Conservation (phyloP, 2,329 filamentous ascomycete species). For the Myriosclerotinia curreyana region DNA sequence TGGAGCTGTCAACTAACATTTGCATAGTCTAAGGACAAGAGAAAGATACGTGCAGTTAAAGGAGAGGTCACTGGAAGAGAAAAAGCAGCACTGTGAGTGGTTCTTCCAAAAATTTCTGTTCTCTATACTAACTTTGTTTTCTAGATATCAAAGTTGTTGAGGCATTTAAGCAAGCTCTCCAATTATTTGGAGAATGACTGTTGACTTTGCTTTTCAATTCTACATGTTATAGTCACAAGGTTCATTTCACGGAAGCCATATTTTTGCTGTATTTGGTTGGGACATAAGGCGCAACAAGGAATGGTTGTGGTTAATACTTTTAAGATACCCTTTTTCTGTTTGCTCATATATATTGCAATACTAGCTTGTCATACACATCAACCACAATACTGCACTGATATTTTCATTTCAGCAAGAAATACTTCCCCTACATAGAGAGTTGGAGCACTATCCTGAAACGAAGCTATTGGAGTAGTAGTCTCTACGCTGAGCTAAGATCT, state of each 20-base stretch:
- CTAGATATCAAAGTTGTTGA: slow-evolving; percentile 56
- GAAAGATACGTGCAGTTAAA: slow-evolving; percentile 71
- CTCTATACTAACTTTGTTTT: slow-evolving; percentile 25
- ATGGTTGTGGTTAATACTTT: not conserved
- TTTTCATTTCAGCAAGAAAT: not conserved
- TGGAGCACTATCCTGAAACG: not conserved
- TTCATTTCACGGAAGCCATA: not conserved
- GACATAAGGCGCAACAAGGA: slow-evolving; percentile 9
- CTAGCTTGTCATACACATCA: slow-evolving; percentile 20
- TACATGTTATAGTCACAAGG: not conserved
- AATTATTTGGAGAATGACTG: slow-evolving; percentile 25
- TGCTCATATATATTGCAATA: slow-evolving; percentile 6
- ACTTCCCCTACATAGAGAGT: too few species aligned
- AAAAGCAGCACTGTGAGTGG: slow-evolving; percentile 74
- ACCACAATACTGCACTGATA: not conserved
- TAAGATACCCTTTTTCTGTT: slow-evolving; percentile 17
- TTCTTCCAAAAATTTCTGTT: not conserved
- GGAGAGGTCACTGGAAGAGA: slow-evolving; percentile 68
- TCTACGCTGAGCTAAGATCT: not conserved
- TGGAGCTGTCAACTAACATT: slow-evolving; percentile 20
- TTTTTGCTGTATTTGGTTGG: slow-evolving; percentile 8
- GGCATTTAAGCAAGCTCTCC: slow-evolving; percentile 61
- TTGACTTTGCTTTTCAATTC: not conserved
- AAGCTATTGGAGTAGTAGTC: not conserved
- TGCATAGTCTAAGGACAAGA: slow-evolving; percentile 69